Evolutionary conservation across 225 moss, liverwort and hornwort species (phyloP).

Genomic region (Bryoerythrophyllum caledonicum): DNA sequence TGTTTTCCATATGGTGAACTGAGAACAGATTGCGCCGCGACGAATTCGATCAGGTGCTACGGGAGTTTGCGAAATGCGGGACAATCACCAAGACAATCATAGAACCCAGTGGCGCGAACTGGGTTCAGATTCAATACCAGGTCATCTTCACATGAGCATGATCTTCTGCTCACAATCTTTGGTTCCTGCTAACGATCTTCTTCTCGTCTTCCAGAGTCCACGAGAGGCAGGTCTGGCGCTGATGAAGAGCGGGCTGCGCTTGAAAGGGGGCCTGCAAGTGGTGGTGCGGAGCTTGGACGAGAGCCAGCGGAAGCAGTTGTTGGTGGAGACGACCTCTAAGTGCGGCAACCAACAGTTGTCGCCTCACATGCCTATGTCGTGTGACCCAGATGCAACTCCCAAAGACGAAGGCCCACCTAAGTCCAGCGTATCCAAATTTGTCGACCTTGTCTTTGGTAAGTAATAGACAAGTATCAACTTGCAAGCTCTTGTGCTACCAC

Average conservation of each 20-base stretch:
- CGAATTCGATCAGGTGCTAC: constrained; percentile 38
- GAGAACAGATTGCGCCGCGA: constrained; percentile 32
- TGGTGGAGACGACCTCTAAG: constrained; percentile 38
- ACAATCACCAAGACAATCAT: constrained; percentile 37
- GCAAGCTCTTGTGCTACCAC: background rate
- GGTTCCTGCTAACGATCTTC: background rate
- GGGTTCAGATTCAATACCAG: constrained; percentile 63
- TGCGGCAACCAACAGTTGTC: background rate
- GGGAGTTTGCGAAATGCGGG: constrained; percentile 62
- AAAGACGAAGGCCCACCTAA: constrained; percentile 38
- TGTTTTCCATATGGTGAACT: background rate
- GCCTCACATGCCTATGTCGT: background rate
- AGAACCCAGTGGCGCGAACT: constrained; percentile 49
- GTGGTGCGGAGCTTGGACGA: constrained; percentile 47
- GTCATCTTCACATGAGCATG: constrained; percentile 15
- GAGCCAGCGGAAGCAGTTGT: constrained; percentile 42
- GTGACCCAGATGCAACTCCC: background rate
- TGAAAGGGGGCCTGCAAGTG: constrained; percentile 37
- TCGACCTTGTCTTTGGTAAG: constrained; percentile 63
- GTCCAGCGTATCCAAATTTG: constrained; percentile 52
- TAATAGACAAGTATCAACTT: too few relatives aligned
- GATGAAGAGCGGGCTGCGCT: constrained; percentile 54
- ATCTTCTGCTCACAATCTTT: background rate
- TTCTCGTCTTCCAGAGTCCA: constrained; percentile 28
- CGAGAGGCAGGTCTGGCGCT: constrained; percentile 48